Conservation (phyloP, 176 grass and related monocot genomes). For the Paspalum notatum region DNA sequence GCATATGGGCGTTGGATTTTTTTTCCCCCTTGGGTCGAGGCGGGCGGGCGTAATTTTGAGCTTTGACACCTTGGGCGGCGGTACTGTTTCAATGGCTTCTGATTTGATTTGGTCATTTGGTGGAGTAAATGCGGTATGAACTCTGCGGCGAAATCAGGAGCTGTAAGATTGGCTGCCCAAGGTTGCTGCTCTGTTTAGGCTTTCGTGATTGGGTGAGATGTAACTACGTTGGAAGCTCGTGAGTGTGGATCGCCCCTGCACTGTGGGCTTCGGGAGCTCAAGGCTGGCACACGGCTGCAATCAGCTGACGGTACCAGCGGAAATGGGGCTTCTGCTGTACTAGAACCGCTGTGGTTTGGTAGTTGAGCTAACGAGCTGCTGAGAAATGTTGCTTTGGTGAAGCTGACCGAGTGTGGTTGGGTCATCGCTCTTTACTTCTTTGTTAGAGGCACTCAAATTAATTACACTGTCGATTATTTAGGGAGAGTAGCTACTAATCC, state of each 20-base stretch:
- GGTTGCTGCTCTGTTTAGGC: slow-evolving; percentile 3
- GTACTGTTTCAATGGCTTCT: background rate
- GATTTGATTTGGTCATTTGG: slow-evolving; percentile 12
- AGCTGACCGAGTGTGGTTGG: too few species aligned
- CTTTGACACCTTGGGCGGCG: background rate
- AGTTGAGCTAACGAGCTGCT: slow-evolving; percentile 26
- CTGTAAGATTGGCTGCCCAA: background rate
- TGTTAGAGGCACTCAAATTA: background rate
- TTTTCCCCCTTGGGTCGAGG: background rate
- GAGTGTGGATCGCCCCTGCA: slow-evolving; percentile 11
- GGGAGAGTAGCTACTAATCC: background rate
- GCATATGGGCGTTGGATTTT: background rate
- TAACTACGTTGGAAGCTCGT: slow-evolving; percentile 39
- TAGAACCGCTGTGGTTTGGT: slow-evolving; percentile 27
- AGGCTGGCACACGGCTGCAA: slow-evolving; percentile 26
- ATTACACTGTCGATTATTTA: background rate
- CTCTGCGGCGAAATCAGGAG: background rate
- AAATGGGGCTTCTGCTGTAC: slow-evolving; percentile 9
- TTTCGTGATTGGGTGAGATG: slow-evolving; percentile 45
- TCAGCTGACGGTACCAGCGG: background rate
- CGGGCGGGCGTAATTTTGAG: background rate
- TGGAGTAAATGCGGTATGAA: slow-evolving; percentile 2
- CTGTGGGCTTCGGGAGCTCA: slow-evolving; percentile 1
- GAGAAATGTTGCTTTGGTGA: background rate
- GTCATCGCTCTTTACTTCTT: background rate